Conservation (phyloP, 2,329 filamentous ascomycete genomes). For the Didymella segeticola region DNA sequence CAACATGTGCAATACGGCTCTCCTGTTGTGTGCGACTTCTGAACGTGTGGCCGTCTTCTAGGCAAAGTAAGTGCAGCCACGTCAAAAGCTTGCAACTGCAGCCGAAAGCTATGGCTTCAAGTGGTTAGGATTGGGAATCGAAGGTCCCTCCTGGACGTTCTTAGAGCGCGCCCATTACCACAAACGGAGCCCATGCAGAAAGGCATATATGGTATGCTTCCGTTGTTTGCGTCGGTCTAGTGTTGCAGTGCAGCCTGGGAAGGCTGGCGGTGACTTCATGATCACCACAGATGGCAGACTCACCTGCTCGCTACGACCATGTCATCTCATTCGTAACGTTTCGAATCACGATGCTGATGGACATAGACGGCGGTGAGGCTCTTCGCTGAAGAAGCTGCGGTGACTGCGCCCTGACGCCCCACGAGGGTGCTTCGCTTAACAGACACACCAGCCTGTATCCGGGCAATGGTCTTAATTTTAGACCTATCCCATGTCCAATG, state of each 20-base stretch:
- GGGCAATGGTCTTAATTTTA: conserved; percentile 33
- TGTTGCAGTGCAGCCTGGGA: conserved; percentile 12
- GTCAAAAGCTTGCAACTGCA: conserved; percentile 5
- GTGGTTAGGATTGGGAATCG: conserved; percentile 8
- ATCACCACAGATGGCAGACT: not conserved
- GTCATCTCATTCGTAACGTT: conserved; percentile 2
- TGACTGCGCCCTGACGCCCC: conserved; percentile 28
- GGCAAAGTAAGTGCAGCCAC: not conserved
- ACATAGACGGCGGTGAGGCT: conserved; percentile 29
- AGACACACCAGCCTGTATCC: conserved; percentile 15
- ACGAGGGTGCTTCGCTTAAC: conserved; percentile 24
- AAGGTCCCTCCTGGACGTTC: conserved; percentile 3
- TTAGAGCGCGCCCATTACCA: conserved; percentile 10
- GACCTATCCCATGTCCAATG: conserved; percentile 25
- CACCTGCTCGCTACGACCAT: not conserved
- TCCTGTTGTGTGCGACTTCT: not conserved
- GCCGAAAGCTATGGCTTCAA: not conserved
- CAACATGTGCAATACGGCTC: not conserved
- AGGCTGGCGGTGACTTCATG: not conserved
- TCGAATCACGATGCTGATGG: not conserved
- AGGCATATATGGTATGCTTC: not conserved
- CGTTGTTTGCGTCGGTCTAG: not conserved
- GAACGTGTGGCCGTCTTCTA: not conserved
- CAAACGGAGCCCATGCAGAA: conserved; percentile 12
- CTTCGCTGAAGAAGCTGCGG: conserved; percentile 14